Percentiles rank a stretch among this genome's conserved stretches.
phyloP scores from a whole-genome alignment of 306 rosid species.

The Pueraria montana region DNA sequence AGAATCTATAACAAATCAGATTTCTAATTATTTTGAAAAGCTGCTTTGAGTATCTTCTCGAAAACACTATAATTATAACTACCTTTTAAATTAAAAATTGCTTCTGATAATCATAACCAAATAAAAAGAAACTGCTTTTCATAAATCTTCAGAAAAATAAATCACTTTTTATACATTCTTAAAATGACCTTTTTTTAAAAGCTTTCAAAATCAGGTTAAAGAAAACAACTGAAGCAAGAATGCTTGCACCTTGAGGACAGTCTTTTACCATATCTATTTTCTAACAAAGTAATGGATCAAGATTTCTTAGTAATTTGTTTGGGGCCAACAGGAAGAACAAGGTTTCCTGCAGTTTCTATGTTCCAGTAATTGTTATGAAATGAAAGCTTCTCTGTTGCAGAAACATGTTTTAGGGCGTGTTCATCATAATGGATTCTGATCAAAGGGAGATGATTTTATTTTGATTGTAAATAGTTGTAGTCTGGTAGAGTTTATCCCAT shows the following conservation, averaged over 20 bases:
- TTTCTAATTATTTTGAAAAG: neutral
- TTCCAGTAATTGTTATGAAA: conserved; percentile 28
- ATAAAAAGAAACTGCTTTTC: neutral
- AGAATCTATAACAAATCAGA: neutral
- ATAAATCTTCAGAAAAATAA: neutral
- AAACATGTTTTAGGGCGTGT: conserved; percentile 33
- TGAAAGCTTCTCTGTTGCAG: conserved; percentile 12
- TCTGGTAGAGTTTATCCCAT: conserved; percentile 16
- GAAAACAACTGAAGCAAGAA: conserved; percentile 16
- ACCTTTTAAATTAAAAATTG: neutral
- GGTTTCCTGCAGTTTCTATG: conserved; percentile 21
- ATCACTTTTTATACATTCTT: neutral
- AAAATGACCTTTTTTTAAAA: neutral
- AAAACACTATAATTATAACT: neutral
- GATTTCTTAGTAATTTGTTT: conserved; percentile 23
- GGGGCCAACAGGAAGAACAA: conserved; percentile 30
- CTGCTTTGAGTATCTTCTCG: neutral
- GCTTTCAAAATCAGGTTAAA: neutral
- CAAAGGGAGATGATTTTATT: conserved; percentile 42
- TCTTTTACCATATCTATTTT: conserved; percentile 29
- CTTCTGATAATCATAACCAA: neutral
- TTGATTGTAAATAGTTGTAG: conserved; percentile 29
- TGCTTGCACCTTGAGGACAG: conserved; percentile 1
- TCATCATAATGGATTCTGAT: conserved; percentile 35
- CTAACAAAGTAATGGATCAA: conserved; percentile 17